Conservation (phyloP, 768 basidiomycete genomes). For the Tricholoma sp. region DNA sequence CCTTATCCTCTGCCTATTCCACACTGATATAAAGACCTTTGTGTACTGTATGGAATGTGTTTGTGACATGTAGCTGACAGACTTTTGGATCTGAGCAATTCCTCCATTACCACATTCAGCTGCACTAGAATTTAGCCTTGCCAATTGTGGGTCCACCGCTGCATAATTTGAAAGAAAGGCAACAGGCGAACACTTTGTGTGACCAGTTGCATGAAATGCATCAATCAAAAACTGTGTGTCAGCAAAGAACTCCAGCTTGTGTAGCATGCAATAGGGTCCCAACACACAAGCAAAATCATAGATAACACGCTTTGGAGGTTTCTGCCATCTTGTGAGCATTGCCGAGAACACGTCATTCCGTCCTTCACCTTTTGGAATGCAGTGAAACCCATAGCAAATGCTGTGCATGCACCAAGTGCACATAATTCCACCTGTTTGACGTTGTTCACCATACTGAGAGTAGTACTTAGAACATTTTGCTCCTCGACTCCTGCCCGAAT, state of each 20-base stretch:
- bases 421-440: constrained; percentile 13
- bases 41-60: constrained; percentile 18
- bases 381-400: constrained; percentile 19
- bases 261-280: constrained; percentile 21
- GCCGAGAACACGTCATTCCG: constrained; percentile 13
- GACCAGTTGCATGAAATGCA: constrained; percentile 27
- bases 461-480: constrained; percentile 3
- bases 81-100: constrained; percentile 17
- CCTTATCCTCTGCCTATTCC: constrained; percentile 6
- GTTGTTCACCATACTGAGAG: neutral
- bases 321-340: constrained; percentile 23
- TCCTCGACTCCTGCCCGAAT: neutral
- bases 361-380: constrained; percentile 14
- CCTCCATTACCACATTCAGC: constrained; percentile 31
- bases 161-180: constrained; percentile 25
- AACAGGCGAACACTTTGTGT: constrained; percentile 27
- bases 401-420: constrained; percentile 18
- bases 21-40: constrained; percentile 16
- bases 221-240: constrained; percentile 31
- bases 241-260: constrained; percentile 24
- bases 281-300: constrained; percentile 30
- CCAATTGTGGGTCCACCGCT: constrained; percentile 20
- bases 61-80: constrained; percentile 25
- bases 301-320: constrained; percentile 22
- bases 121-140: constrained; percentile 27